These are phyloP conservation scores for Brassica balearica DNA, from an alignment of 441 rosid species.

Conservation along the genomic window DNA sequence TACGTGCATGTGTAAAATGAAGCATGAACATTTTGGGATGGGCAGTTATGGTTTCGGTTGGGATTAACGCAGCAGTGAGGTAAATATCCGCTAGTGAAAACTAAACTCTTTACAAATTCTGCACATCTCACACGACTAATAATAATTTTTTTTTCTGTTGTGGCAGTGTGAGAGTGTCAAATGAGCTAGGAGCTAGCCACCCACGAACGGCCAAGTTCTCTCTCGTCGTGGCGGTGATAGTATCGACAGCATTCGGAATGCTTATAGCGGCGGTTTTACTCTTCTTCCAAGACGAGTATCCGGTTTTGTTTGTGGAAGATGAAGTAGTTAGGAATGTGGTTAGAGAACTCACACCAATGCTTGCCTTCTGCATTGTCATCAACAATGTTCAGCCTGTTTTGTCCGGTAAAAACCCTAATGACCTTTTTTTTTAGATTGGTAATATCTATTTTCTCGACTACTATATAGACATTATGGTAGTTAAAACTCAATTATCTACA, in stretches of 20 bases:
- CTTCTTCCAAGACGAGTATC: constrained; percentile 46
- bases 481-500: background rate
- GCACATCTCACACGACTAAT: background rate
- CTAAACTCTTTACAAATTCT: background rate
- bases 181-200: constrained; percentile 76
- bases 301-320: constrained; percentile 58
- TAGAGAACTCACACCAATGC: constrained; percentile 64
- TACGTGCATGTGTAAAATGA: constrained; percentile 34
- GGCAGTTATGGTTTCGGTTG: constrained; percentile 62
- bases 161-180: constrained; percentile 75
- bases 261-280: constrained; percentile 50
- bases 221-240: constrained; percentile 56
- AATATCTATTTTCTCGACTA: background rate
- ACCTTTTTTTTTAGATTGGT: background rate
- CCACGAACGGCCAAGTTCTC: constrained; percentile 71
- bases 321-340: constrained; percentile 55
- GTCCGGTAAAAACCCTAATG: constrained; percentile 52
- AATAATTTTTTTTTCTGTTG: background rate
- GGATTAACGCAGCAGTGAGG: constrained; percentile 81
- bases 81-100: constrained; percentile 16
- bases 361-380: constrained; percentile 65
- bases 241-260: constrained; percentile 53
- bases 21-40: constrained; percentile 79
- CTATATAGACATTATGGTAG: background rate
- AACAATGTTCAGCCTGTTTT: constrained; percentile 79